phyloP scores from a whole-genome alignment of 2,329 filamentous ascomycete species.

The Botrytis pseudocinerea region DNA sequence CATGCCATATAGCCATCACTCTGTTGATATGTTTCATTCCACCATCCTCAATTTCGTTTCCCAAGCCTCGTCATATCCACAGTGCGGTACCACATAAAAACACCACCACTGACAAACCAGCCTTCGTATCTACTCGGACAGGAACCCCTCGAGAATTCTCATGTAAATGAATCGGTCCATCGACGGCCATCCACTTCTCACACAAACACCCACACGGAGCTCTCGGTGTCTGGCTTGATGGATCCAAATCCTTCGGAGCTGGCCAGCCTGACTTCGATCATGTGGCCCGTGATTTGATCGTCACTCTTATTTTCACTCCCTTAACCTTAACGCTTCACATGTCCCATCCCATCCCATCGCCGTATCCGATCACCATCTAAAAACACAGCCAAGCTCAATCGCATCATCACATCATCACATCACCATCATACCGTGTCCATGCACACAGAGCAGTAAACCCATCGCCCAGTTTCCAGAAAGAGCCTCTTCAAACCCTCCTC shows the following conservation, averaged over 20 bases:
- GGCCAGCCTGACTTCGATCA: not conserved
- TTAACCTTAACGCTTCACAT: not conserved
- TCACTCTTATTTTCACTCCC: not conserved
- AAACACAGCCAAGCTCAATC: not conserved
- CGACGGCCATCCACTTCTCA: not conserved
- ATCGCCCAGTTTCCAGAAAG: too few species aligned
- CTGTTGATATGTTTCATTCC: not conserved
- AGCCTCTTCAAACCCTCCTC: not conserved
- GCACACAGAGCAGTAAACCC: not conserved
- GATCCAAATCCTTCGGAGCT: not conserved
- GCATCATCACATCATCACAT: not conserved
- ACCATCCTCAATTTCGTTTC: not conserved
- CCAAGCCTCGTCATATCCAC: not conserved
- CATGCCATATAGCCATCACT: not conserved
- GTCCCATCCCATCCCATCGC: not conserved
- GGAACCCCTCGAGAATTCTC: not conserved
- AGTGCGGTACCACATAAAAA: not conserved
- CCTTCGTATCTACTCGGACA: not conserved
- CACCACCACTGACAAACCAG: not conserved
- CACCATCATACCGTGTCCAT: not conserved
- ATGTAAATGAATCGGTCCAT: not conserved
- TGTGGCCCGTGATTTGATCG: conserved; percentile 1
- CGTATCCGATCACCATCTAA: not conserved
- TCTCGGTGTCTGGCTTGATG: not conserved
- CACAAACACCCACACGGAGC: not conserved